Evolutionary conservation across 2,329 filamentous ascomycete species (phyloP).

Genomic region (Cryphonectria radicalis): DNA sequence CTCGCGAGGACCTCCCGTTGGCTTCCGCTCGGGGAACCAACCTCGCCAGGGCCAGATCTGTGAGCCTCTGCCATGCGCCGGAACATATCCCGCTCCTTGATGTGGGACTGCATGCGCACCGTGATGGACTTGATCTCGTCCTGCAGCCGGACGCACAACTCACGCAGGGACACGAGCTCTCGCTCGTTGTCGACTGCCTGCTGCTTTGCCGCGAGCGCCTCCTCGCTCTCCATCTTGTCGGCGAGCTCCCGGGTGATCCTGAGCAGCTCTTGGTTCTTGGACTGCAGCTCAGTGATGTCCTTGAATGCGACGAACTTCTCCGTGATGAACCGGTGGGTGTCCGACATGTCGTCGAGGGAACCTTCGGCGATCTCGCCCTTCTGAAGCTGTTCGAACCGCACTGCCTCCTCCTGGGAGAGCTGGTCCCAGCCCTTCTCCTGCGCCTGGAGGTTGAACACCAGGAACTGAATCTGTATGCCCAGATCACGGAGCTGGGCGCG

Average conservation of each 20-base stretch:
- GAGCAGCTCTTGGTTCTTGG: slow-evolving; percentile 84
- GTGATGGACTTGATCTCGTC: slow-evolving; percentile 85
- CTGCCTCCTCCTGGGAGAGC: slow-evolving; percentile 71
- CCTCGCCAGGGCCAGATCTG: slow-evolving; percentile 61
- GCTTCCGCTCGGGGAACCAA: slow-evolving; percentile 70
- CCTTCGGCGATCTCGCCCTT: slow-evolving; percentile 75
- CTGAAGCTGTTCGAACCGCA: slow-evolving; percentile 77
- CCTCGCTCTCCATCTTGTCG: slow-evolving; percentile 88
- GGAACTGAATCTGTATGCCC: slow-evolving; percentile 85
- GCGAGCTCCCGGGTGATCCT: slow-evolving; percentile 83
- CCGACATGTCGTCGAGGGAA: slow-evolving; percentile 73
- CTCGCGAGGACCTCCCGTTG: slow-evolving; percentile 61
- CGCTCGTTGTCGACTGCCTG: slow-evolving; percentile 68
- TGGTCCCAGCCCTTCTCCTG: slow-evolving; percentile 78
- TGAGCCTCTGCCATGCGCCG: slow-evolving; percentile 83
- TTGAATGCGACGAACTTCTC: slow-evolving; percentile 90
- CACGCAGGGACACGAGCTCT: slow-evolving; percentile 65
- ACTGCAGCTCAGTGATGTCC: slow-evolving; percentile 80
- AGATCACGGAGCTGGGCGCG: slow-evolving; percentile 88
- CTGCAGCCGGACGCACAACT: slow-evolving; percentile 54
- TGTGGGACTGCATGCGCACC: slow-evolving; percentile 87
- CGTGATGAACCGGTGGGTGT: slow-evolving; percentile 87
- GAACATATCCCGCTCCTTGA: slow-evolving; percentile 97
- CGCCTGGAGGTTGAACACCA: slow-evolving; percentile 84
- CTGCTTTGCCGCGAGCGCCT: slow-evolving; percentile 71